These are phyloP conservation scores for Hypoxylon rubiginosum DNA, from an alignment of 2,329 filamentous ascomycete genomes.

Conservation along the genomic window DNA sequence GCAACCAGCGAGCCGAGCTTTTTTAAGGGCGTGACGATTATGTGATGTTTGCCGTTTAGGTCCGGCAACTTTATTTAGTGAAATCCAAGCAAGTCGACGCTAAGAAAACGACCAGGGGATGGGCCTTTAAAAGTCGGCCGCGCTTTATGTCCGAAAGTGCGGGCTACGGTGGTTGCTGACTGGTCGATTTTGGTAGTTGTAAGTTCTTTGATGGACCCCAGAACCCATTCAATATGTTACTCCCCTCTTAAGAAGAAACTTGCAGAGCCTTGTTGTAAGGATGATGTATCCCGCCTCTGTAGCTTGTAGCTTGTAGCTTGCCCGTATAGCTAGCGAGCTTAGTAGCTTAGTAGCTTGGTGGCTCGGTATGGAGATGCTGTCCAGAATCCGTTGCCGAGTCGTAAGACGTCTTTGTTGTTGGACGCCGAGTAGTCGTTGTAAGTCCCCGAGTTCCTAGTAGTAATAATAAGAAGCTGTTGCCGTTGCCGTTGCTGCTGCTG, in stretches of 20 bases:
- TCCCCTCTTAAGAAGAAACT: constrained; percentile 11
- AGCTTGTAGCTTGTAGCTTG: constrained; percentile 6
- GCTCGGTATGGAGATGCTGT: not conserved
- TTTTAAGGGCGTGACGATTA: constrained; percentile 51
- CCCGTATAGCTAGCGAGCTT: not conserved
- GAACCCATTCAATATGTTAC: constrained; percentile 40
- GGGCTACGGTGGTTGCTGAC: constrained; percentile 44
- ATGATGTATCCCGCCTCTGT: constrained; percentile 30
- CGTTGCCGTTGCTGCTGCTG: constrained; percentile 12
- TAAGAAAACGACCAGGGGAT: constrained; percentile 45
- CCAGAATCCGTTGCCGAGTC: constrained; percentile 2
- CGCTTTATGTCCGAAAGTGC: constrained; percentile 52
- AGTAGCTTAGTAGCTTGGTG: too few relatives aligned
- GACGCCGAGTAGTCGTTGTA: too few relatives aligned
- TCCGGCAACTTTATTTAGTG: constrained; percentile 48
- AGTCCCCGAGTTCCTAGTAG: not conserved
- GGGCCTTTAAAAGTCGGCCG: constrained; percentile 48
- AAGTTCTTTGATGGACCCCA: constrained; percentile 44
- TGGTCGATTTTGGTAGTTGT: constrained; percentile 47
- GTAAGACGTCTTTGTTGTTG: constrained; percentile 22
- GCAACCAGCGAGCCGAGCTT: constrained; percentile 42
- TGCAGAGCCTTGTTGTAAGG: constrained; percentile 41
- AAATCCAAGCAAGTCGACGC: constrained; percentile 36
- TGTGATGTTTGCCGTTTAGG: constrained; percentile 51
- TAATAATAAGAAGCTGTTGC: not conserved